Base-by-base conservation (phyloP, 1,284 basidiomycete genomes). In the Cutaneotrichosporon mucoides region DNA sequence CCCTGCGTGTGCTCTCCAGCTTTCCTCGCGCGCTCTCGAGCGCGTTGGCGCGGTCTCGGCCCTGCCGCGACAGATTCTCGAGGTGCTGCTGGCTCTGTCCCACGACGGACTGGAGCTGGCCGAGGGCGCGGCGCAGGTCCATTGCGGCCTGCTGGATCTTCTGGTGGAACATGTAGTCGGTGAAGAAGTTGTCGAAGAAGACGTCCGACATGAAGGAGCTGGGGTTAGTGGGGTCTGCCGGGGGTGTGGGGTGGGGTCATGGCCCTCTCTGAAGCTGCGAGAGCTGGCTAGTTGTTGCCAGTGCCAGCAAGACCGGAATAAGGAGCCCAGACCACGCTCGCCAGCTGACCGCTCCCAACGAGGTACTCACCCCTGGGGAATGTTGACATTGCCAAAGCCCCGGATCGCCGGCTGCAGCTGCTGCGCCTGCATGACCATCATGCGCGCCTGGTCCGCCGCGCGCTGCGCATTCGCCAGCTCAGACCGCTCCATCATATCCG, bases 131-230 rank as follows among this genome's bases (percentile, higher is more conserved):
- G 13, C 42, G 43, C 33, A 61, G 45, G 13, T 55, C 16, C 4
- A 40, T 44, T 13, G 41, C 45, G 4, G 56, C 56, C 4, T 34
- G 47, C 47, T 60, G 15, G 40, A 66, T 66, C 54, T 61, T 64
- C 16, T 61, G 55, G 49, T 66, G 66, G 53, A 67, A 64, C 40
- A 57, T 56, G n/a, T 58, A 55, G 49, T 69, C 67, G 42, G 59
- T 63, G 41, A 64, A 67, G n/a, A 63, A 54, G 45, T 64, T 65
- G 57, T 69, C 67, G 53, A 69, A 69, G 38, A 67, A 61, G 50
- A 69, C 54, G 46, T 69, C 67, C 3, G 58, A 51, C 61, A 67
- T 66, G 42, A 67, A 44, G 35, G 57, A 54, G 41, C 59, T 60
- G 53, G 2, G 8, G 15, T 48, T 11, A 48, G 43, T 37, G 3